Evolutionary conservation across 129 eudicot species (phyloP).

Genomic region (Apium graveolens): DNA sequence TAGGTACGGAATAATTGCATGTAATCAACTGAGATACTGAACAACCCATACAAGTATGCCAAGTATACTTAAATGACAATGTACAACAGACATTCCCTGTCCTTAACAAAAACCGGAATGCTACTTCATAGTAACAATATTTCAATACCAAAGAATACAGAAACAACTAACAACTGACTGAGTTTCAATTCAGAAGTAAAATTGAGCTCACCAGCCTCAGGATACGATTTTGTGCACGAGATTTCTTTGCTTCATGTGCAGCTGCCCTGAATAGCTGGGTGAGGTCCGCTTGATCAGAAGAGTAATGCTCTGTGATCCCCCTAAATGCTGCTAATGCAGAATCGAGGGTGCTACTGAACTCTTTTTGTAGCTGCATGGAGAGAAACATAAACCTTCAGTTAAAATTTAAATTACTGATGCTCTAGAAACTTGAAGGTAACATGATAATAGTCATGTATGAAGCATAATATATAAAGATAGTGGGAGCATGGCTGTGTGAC

Average conservation of each 20-base stretch:
- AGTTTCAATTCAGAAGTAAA: background rate
- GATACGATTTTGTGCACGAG: slow-evolving; percentile 77
- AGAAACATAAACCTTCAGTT: slow-evolving; percentile 11
- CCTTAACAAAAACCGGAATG: background rate
- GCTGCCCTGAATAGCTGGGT: slow-evolving; percentile 72
- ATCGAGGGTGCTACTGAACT: slow-evolving; percentile 77
- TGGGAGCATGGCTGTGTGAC: no score
- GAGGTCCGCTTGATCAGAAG: slow-evolving; percentile 76
- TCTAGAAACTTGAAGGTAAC: background rate
- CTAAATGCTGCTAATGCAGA: slow-evolving; percentile 60
- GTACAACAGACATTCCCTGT: background rate
- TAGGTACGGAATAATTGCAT: background rate
- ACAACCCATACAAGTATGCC: background rate
- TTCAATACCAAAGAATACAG: background rate
- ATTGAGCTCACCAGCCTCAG: slow-evolving; percentile 77
- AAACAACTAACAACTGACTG: background rate
- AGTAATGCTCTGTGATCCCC: slow-evolving; percentile 46
- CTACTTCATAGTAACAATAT: background rate
- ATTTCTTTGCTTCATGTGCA: slow-evolving; percentile 85
- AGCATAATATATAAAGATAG: background rate
- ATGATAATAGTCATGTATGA: background rate
- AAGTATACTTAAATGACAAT: background rate
- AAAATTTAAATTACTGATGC: background rate
- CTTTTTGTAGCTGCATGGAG: slow-evolving; percentile 63
- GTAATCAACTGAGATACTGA: background rate